Base-by-base conservation (phyloP, 495 filamentous ascomycete species). In the Annulohypoxylon stygium region DNA sequence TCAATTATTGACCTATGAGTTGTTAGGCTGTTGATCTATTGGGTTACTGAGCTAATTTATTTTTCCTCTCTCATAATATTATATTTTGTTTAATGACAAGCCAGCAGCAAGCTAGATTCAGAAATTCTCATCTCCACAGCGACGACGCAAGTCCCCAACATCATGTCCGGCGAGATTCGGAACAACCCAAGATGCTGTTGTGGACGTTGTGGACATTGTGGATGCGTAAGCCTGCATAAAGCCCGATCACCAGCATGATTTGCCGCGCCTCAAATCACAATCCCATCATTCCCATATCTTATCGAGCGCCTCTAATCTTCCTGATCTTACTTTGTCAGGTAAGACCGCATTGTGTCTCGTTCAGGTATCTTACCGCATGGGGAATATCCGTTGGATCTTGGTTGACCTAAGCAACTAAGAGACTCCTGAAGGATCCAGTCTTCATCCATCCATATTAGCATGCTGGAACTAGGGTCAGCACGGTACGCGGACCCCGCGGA, bases 81-180 rank as follows among this genome's bases (percentile, higher is more conserved):
- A 30, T 2, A 30, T 4, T 30, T 1, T 6, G 2, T 30, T 39
- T 33, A 39, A 41, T 66, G 26, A 16, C 30, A 11, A 70, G 43
- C 43, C 10, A 47, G 12, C 8, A 30, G 9, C 37, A 39, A 39
- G 37, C 36, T 1, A 16, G 36, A 41, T 47, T 47, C 36, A 48
- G 25, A 23, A 54, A 39, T 62, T 65, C 20, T 62, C 39, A 57
- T 39, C 30, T 37, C 66, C 16, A 53, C 18, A 37, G 8, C 18
- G 18, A 48, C 62, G 39, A 20, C 73, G 73, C 73, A 75, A 25
- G 68, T 75, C 73, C 73, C 73, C 73, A 75, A 75, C 65, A 23
- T 73, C 59, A 69, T 67, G 73, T 75, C 73, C 73, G 73, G 73
- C 48, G 41, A 72, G 34, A 34, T 62, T 62, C 62, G 69, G 68